Conservation (phyloP, 1,139 yeast species). For the Yamadazyma sp. region DNA sequence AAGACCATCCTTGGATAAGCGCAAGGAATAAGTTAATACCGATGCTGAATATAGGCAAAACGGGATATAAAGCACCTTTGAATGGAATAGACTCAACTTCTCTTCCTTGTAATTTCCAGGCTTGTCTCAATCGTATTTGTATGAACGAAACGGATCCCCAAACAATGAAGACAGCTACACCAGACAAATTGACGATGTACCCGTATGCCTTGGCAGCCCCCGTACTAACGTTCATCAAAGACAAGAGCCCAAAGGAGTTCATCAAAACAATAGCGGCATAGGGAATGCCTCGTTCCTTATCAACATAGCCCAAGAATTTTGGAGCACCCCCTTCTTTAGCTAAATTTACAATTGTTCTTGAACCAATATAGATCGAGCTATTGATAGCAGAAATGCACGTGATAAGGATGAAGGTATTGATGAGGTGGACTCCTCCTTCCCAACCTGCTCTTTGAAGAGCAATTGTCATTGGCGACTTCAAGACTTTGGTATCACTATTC, state of each 20-base stretch:
- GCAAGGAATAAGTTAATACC: conserved; percentile 53
- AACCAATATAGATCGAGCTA: conserved; percentile 52
- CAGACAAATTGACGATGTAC: conserved; percentile 54
- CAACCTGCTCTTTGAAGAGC: conserved; percentile 50
- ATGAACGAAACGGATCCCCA: conserved; percentile 55
- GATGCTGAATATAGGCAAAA: conserved; percentile 51
- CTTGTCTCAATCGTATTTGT: conserved; percentile 51
- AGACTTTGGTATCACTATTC: conserved; percentile 23
- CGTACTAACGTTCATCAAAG: conserved; percentile 49
- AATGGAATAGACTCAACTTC: conserved; percentile 52
- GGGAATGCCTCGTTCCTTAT: conserved; percentile 47
- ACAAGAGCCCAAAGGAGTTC: conserved; percentile 50
- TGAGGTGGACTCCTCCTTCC: conserved; percentile 48
- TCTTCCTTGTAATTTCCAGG: conserved; percentile 47
- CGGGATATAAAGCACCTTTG: conserved; percentile 54
- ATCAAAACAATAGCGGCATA: conserved; percentile 47
- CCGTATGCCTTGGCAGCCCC: conserved; percentile 55
- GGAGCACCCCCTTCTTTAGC: conserved; percentile 55
- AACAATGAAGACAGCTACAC: conserved; percentile 57
- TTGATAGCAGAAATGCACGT: conserved; percentile 57
- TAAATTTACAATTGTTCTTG: conserved; percentile 51
- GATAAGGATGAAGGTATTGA: conserved; percentile 51
- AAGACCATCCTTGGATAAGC: conserved; percentile 69
- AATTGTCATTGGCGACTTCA: conserved; percentile 45
- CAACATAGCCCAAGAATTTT: conserved; percentile 38